phyloP scores from a whole-genome alignment of 2,329 filamentous ascomycete genomes.

The Gyromitra esculenta region DNA sequence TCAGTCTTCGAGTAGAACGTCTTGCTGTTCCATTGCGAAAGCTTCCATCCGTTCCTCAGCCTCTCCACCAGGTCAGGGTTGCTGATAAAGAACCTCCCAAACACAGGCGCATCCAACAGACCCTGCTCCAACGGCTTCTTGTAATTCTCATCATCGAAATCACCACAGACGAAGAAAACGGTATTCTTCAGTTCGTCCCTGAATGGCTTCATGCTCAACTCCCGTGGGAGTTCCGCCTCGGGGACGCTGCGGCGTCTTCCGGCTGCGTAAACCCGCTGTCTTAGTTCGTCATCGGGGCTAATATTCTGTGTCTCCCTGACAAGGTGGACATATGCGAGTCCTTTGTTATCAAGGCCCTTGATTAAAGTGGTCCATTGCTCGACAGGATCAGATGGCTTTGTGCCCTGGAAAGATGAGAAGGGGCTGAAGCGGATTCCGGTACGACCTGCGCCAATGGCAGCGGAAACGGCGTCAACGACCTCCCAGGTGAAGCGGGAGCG shows the following conservation, averaged over 20 bases:
- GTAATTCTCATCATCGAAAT: slow-evolving; percentile 58
- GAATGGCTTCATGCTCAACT: slow-evolving; percentile 59
- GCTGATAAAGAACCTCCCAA: slow-evolving; percentile 63
- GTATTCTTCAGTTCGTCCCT: slow-evolving; percentile 58
- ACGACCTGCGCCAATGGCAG: slow-evolving; percentile 66
- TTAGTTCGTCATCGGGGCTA: slow-evolving; percentile 63
- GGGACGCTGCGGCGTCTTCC: slow-evolving; percentile 61
- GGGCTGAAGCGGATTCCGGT: slow-evolving; percentile 70
- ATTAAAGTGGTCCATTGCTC: slow-evolving; percentile 72
- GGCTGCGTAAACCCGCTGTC: slow-evolving; percentile 61
- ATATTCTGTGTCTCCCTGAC: slow-evolving; percentile 69
- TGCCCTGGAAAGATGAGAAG: slow-evolving; percentile 70
- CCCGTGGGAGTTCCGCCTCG: slow-evolving; percentile 58
- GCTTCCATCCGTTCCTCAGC: slow-evolving; percentile 60
- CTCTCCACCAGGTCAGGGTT: slow-evolving; percentile 64
- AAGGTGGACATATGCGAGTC: slow-evolving; percentile 71
- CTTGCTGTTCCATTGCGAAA: slow-evolving; percentile 62
- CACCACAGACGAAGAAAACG: slow-evolving; percentile 57
- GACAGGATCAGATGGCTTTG: slow-evolving; percentile 71
- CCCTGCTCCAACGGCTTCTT: slow-evolving; percentile 56
- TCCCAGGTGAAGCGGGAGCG: slow-evolving; percentile 66
- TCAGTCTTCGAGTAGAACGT: slow-evolving; percentile 60
- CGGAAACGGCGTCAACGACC: slow-evolving; percentile 65
- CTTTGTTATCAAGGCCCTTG: slow-evolving; percentile 64
- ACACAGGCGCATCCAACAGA: slow-evolving; percentile 61